Conservation (phyloP, 164 flowering plant species). For the Piper betle region DNA sequence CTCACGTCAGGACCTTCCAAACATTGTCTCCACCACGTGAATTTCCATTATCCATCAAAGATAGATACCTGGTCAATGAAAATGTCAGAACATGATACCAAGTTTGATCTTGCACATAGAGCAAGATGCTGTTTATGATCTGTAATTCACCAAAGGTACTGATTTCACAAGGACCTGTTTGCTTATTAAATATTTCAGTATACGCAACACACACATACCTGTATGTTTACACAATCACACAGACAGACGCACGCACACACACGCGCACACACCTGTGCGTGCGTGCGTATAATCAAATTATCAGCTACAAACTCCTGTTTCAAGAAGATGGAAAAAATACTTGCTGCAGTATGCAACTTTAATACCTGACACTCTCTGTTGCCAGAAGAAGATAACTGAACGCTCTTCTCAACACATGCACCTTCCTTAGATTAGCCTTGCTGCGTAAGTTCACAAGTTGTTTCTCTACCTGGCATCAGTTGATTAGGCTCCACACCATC, state of each 20-base stretch:
- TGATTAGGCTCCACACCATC: neutral
- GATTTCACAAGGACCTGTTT: too few relatives aligned
- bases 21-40: constrained; percentile 1
- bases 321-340: neutral
- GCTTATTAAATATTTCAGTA: too few relatives aligned
- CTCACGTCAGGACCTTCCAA: constrained; percentile 1
- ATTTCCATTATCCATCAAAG: constrained; percentile 2
- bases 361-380: constrained; percentile 1
- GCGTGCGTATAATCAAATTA: neutral
- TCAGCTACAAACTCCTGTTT: neutral
- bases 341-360: too few relatives aligned
- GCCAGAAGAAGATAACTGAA: neutral
- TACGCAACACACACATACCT: neutral
- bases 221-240: too few relatives aligned
- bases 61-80: constrained; percentile 7
- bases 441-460: neutral
- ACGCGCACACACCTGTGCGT: neutral
- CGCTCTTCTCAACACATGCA: neutral
- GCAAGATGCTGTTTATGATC: too few relatives aligned
- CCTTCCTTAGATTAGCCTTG: neutral
- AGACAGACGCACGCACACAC: neutral
- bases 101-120: too few relatives aligned
- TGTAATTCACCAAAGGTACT: too few relatives aligned
- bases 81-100: too few relatives aligned
- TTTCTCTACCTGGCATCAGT: neutral